Evolutionary conservation across 2,329 filamentous ascomycete species (phyloP).

Genomic region (Anthostomella pinea): DNA sequence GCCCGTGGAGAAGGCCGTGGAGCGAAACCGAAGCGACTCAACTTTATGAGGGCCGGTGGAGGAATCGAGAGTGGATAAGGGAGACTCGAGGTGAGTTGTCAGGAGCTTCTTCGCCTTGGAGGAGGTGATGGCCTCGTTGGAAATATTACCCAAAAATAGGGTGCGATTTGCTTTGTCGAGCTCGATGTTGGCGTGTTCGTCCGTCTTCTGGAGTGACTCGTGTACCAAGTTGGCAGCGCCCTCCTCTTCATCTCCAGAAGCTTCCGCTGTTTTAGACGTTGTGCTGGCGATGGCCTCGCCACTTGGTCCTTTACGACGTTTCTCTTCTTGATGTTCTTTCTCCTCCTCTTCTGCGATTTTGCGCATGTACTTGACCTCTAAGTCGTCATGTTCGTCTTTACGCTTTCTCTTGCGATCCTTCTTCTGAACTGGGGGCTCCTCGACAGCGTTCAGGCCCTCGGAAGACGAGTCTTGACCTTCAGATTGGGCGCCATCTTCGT

Average conservation of each 20-base stretch:
- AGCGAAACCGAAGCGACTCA: constrained; percentile 91
- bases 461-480: constrained; percentile 40
- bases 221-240: constrained; percentile 48
- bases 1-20: constrained; percentile 75
- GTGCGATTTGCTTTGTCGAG: constrained; percentile 85
- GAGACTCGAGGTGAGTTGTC: constrained; percentile 73
- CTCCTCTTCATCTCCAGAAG: constrained; percentile 34
- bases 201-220: constrained; percentile 56
- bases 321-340: constrained; percentile 50
- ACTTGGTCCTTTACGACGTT: constrained; percentile 49
- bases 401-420: constrained; percentile 64
- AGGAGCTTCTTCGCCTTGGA: constrained; percentile 78
- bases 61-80: constrained; percentile 55
- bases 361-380: constrained; percentile 68
- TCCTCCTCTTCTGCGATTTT: constrained; percentile 60
- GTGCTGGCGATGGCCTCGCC: constrained; percentile 24
- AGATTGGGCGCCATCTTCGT: constrained; percentile 41
- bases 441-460: constrained; percentile 35
- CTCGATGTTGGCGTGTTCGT: constrained; percentile 48
- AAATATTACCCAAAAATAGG: constrained; percentile 90
- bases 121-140: constrained; percentile 75
- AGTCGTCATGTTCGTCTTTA: constrained; percentile 64
- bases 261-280: constrained; percentile 21
- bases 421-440: constrained; percentile 41
- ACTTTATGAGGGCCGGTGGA: constrained; percentile 63